Evolutionary conservation across 768 basidiomycete genomes (phyloP).

Genomic region (Ramaria rubella): DNA sequence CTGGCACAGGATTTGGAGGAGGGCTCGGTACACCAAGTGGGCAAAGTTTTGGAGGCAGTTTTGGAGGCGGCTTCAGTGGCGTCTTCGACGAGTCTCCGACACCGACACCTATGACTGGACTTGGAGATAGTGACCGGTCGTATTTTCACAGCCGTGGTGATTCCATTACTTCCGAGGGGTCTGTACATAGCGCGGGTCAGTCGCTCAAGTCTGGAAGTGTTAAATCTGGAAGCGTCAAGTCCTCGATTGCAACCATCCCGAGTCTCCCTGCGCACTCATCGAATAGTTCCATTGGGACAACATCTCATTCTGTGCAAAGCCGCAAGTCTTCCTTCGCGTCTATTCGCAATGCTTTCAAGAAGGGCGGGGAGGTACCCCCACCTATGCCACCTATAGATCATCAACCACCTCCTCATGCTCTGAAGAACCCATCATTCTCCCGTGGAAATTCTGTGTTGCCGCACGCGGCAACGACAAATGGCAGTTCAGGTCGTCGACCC

Average conservation of each 20-base stretch:
- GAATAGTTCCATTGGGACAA: slow-evolving; percentile 60
- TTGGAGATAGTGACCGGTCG: slow-evolving; percentile 45
- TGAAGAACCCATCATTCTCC: slow-evolving; percentile 72
- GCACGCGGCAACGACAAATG: slow-evolving; percentile 23
- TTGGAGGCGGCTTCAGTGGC: slow-evolving; percentile 29
- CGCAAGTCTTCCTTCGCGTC: slow-evolving; percentile 85
- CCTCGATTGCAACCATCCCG: slow-evolving; percentile 11
- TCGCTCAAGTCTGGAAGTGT: slow-evolving; percentile 5
- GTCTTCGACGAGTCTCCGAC: slow-evolving; percentile 63
- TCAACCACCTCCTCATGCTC: slow-evolving; percentile 52
- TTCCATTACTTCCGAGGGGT: slow-evolving; percentile 74
- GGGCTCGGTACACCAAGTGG: slow-evolving; percentile 11
- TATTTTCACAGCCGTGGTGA: slow-evolving; percentile 77
- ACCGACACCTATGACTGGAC: slow-evolving; percentile 40
- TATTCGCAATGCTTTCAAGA: slow-evolving; percentile 83
- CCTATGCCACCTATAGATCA: slow-evolving; percentile 70
- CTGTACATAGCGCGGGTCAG: slow-evolving; percentile 32
- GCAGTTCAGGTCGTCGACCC: slow-evolving; percentile 29
- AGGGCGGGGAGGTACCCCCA: slow-evolving; percentile 49
- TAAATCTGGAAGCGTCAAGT: slow-evolving; percentile 6
- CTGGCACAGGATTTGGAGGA: slow-evolving; percentile 21
- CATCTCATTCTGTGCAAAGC: slow-evolving; percentile 47
- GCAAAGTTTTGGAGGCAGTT: slow-evolving; percentile 22
- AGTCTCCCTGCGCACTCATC: slow-evolving; percentile 47
- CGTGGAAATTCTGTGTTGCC: slow-evolving; percentile 72